phyloP scores from a whole-genome alignment of 78 protist species.

The Dictyostelium intermedium region DNA sequence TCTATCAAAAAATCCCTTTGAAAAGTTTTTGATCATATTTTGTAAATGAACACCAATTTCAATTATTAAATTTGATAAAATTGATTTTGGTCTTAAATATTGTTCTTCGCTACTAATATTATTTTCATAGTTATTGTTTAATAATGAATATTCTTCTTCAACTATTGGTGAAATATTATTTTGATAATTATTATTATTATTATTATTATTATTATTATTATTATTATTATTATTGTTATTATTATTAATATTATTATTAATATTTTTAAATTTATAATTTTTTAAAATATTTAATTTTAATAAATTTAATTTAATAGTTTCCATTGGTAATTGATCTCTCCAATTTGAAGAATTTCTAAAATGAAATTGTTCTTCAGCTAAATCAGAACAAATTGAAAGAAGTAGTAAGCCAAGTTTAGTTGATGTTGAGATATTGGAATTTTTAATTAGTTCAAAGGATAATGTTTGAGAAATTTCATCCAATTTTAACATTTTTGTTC shows the following conservation, averaged over 20 bases:
- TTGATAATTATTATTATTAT: background rate
- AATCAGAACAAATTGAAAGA: constrained; percentile 53
- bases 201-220: background rate
- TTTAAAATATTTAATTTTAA: constrained; percentile 9
- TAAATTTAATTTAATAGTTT: background rate
- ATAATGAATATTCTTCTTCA: background rate
- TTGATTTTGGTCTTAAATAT: background rate
- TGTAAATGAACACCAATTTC: constrained; percentile 26
- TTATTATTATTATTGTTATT: too few relatives aligned
- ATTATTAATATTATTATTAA: background rate
- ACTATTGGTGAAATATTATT: too few relatives aligned
- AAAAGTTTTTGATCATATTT: background rate
- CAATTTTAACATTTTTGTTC: background rate
- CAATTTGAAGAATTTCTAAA: constrained; percentile 27
- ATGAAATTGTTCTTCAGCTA: constrained; percentile 63
- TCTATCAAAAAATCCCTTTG: background rate
- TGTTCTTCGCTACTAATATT: background rate
- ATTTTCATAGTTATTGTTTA: background rate
- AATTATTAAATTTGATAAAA: background rate
- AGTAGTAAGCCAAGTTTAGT: background rate
- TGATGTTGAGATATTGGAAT: background rate
- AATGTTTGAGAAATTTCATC: background rate
- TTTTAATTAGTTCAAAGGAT: background rate
- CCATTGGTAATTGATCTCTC: constrained; percentile 31
- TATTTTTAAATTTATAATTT: constrained; percentile 1